Base-by-base conservation (phyloP, 305 asterid species). In the Euphrasia arctica region DNA sequence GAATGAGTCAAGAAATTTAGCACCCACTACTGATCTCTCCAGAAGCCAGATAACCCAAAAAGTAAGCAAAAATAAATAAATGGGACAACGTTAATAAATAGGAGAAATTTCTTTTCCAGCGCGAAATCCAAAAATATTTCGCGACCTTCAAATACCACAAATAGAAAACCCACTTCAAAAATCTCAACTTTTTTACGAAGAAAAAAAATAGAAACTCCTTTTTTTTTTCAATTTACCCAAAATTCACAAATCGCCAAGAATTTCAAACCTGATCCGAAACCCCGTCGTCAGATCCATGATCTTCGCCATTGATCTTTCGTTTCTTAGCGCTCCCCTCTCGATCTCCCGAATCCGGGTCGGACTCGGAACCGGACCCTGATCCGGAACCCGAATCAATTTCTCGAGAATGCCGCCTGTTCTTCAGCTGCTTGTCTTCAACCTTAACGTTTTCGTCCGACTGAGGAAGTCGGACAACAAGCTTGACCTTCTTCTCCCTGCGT, bases 401-500 rank as follows among this genome's bases (percentile, higher is more conserved):
- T 39, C 59, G 75, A 18, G 75, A 80, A 77, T 74, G 77, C 57
- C 29, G 81, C 25, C 42, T 42, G 47, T 62, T 77, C 49, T 79
- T 73, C 74, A 18, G 68, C 60, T 62, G 63, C 68, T 64, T 74
- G 3, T 58, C 70, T 25, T 62, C 60, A 50, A 58, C 54, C 49
- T 11, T 55, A 62, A 10, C 52, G 45, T 67, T 73, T 0, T 79
- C 81, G 31, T 64, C 74, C 31, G 85, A 78, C 67, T 77, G 83
- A 18, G 99, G 99, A 74, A 93, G 71, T 4, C 91, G 89, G 13
- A 84, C 95, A 2, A 83, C 95, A 54, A 94, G 89, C 81, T 91
- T 91, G 68, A 91, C 95, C 76, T 91, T 89, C 79, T 90, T 94
- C 86, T 86, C 85, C 73, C 84, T 83, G 63, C 95, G 76, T 64